Conservation (phyloP, 2,329 filamentous ascomycete species). For the Ascochyta rabiei region DNA sequence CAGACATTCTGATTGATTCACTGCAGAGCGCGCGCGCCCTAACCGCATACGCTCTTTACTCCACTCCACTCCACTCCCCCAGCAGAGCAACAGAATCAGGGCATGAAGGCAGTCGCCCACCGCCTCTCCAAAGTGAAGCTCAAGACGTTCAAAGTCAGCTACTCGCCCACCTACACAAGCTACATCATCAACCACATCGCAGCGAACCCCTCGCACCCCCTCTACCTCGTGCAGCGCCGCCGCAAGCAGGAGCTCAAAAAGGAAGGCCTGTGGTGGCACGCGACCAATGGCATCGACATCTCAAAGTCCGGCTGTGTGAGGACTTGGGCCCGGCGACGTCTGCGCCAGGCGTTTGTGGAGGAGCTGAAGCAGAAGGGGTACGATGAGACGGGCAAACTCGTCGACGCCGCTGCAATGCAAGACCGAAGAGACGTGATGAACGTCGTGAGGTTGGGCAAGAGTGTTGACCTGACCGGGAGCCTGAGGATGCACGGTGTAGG, state of each 20-base stretch:
- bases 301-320: slow-evolving; percentile 43
- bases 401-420: slow-evolving; percentile 10
- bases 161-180: slow-evolving; percentile 31
- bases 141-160: slow-evolving; percentile 28
- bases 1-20: not conserved
- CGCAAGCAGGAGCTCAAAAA: slow-evolving; percentile 22
- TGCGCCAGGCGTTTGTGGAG: slow-evolving; percentile 40
- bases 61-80: not conserved
- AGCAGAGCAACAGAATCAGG: not conserved
- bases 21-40: not conserved
- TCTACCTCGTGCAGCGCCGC: slow-evolving; percentile 29
- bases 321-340: slow-evolving; percentile 38
- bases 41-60: slow-evolving; percentile 5
- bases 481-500: slow-evolving; percentile 31
- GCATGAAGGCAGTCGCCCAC: slow-evolving; percentile 23
- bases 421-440: not conserved
- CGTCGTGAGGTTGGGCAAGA: slow-evolving; percentile 5
- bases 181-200: slow-evolving; percentile 31
- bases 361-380: slow-evolving; percentile 37
- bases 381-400: slow-evolving; percentile 34
- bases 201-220: slow-evolving; percentile 34
- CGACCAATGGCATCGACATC: slow-evolving; percentile 27
- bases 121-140: slow-evolving; percentile 21
- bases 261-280: slow-evolving; percentile 44
- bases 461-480: slow-evolving; percentile 30